A percentile compares a stretch with the other conserved stretches of the same genome.
Evolutionary conservation across 176 grass and related monocot genomes (phyloP).

Genomic region (sorghum (Sorghum bicolor)): DNA sequence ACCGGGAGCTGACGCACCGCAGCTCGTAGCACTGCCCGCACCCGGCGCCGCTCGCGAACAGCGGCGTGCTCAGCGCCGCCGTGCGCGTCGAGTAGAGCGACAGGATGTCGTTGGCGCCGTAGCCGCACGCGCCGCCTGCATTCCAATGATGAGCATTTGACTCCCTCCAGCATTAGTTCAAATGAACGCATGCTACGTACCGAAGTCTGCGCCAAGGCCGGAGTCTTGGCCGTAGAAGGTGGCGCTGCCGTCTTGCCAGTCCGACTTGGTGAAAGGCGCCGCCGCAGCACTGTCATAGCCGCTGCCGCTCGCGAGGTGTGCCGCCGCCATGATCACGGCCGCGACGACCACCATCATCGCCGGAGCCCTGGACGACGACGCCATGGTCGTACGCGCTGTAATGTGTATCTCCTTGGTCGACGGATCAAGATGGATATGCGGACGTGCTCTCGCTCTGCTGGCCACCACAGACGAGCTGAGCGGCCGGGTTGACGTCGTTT

Average conservation of each 20-base stretch:
- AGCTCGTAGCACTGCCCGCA: slow-evolving; percentile 73
- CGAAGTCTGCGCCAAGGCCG: slow-evolving; percentile 47
- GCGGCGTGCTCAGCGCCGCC: slow-evolving; percentile 78
- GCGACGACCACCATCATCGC: neutral
- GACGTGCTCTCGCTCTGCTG: too few relatives aligned
- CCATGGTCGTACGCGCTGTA: neutral
- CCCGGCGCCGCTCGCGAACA: slow-evolving; percentile 41
- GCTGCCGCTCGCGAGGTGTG: neutral
- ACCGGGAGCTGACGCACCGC: slow-evolving; percentile 33
- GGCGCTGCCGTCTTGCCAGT: slow-evolving; percentile 40
- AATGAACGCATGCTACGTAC: too few relatives aligned
- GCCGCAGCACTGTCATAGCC: neutral
- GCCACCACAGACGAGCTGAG: too few relatives aligned
- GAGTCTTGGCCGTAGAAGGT: slow-evolving; percentile 76
- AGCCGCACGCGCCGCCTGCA: slow-evolving; percentile 49
- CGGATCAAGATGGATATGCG: too few relatives aligned
- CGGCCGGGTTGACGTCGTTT: neutral
- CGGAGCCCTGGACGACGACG: neutral
- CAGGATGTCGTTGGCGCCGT: slow-evolving; percentile 17
- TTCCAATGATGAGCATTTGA: too few relatives aligned
- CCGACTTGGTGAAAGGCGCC: neutral
- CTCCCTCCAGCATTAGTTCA: too few relatives aligned
- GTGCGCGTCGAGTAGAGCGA: slow-evolving; percentile 47
- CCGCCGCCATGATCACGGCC: neutral
- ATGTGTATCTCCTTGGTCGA: too few relatives aligned